Conservation (phyloP, 1,139 yeast genomes). For the Zygoascus meyerae region DNA sequence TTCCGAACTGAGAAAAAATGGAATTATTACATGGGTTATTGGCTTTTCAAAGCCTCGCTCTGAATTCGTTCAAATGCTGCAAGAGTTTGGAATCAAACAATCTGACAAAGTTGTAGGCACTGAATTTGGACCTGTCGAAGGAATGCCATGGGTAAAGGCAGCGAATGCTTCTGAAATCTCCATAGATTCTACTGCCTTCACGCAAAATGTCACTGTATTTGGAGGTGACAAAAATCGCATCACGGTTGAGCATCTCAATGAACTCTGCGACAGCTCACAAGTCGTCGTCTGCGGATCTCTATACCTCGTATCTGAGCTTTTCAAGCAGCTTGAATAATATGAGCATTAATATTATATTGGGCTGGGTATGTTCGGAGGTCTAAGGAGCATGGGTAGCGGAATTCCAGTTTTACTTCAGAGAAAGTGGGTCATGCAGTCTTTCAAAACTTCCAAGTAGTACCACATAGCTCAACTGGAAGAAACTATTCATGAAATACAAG, state of each 20-base stretch:
- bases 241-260: neutral
- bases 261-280: constrained; percentile 2
- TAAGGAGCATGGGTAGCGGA: too few relatives aligned
- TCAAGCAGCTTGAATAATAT: constrained; percentile 32
- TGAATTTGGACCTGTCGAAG: constrained; percentile 61
- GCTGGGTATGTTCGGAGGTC: too few relatives aligned
- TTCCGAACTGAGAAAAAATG: constrained; percentile 21
- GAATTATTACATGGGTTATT: constrained; percentile 51
- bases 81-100: constrained; percentile 41
- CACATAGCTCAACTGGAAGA: too few relatives aligned
- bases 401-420: too few relatives aligned
- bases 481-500: too few relatives aligned
- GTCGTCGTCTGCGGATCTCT: constrained; percentile 73
- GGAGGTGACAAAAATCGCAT: too few relatives aligned
- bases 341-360: too few relatives aligned
- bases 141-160: constrained; percentile 85
- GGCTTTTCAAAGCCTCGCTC: constrained; percentile 76
- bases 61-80: constrained; percentile 43
- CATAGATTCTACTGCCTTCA: constrained; percentile 10
- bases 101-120: constrained; percentile 59
- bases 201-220: constrained; percentile 10
- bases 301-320: constrained; percentile 65
- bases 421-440: too few relatives aligned
- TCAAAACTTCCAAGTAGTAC: too few relatives aligned
- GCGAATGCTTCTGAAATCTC: constrained; percentile 34